Percentiles rank a stretch among this genome's conserved stretches.
Evolutionary conservation across 139 green algal genomes (phyloP).

Genomic region (Chlamydomonas urium): DNA sequence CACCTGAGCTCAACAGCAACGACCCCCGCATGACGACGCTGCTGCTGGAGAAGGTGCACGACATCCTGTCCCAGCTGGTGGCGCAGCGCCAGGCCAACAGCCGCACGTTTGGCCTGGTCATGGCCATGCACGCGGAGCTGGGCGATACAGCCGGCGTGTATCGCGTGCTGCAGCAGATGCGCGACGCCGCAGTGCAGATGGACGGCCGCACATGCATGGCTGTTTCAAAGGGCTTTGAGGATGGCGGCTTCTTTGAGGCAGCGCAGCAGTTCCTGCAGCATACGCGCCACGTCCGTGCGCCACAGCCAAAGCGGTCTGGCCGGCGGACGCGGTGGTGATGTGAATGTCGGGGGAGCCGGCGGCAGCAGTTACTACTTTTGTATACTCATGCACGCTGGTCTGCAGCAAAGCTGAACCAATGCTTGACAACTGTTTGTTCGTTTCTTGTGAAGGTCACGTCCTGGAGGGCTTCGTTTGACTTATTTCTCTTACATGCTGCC

Average conservation of each 20-base stretch:
- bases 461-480: no score
- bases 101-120: background rate
- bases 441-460: no score
- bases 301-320: no score
- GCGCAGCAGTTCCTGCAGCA: no score
- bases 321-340: no score
- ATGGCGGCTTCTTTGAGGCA: conserved; percentile 1
- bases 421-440: no score
- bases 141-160: background rate
- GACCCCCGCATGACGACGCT: background rate
- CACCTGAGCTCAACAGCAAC: conserved; percentile 8
- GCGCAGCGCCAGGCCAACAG: conserved; percentile 5
- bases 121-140: conserved; percentile 2
- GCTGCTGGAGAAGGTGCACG: conserved; percentile 10
- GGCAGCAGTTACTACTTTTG: no score
- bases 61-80: conserved; percentile 2
- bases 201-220: background rate
- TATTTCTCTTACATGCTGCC: no score
- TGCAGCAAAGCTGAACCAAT: no score
- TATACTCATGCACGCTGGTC: no score
- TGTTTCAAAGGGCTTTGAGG: background rate
- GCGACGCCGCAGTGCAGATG: background rate
- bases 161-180: background rate
- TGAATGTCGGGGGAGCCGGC: no score
- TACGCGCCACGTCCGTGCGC: no score